A percentile compares a stretch with the other conserved stretches of the same genome.
These are phyloP conservation scores for Licmophora abbreviata DNA, from an alignment of 108 stramenopile species.

Conservation along the genomic window DNA sequence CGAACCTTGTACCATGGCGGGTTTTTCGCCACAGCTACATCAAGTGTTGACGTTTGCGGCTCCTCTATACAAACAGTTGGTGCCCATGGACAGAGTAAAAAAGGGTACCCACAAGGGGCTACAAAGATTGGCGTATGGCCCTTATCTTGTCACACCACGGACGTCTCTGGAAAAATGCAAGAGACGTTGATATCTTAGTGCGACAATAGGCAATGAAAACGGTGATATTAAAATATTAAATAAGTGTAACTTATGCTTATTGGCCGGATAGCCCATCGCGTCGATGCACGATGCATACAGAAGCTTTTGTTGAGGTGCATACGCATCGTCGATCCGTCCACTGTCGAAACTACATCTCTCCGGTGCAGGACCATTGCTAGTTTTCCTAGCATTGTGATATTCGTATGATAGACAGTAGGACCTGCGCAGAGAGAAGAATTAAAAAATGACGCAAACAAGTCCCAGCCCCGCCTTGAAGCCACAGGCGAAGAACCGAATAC, in stretches of 20 bases:
- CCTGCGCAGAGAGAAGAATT: background rate
- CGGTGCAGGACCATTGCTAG: too few relatives aligned
- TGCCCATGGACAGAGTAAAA: background rate
- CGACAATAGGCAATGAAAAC: conserved; percentile 3
- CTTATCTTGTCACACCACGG: conserved; percentile 9
- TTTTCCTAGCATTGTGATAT: background rate
- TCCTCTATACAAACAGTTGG: background rate
- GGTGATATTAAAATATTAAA: conserved; percentile 4
- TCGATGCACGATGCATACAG: too few relatives aligned
- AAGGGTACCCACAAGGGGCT: conserved; percentile 4
- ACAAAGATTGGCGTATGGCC: conserved; percentile 10
- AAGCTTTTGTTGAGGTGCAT: too few relatives aligned
- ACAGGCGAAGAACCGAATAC: background rate
- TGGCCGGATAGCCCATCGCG: background rate
- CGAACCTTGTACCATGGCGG: too few relatives aligned
- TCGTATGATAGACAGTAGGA: background rate
- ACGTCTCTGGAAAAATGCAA: conserved; percentile 11
- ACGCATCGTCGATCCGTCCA: too few relatives aligned
- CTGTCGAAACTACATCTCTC: too few relatives aligned
- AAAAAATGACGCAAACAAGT: background rate
- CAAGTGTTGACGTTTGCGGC: too few relatives aligned
- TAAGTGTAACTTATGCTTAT: background rate
- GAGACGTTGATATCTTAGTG: conserved; percentile 5
- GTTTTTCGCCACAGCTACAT: too few relatives aligned
- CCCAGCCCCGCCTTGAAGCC: background rate